Percentiles rank a stretch among this genome's conserved stretches.
Conservation (phyloP, 1,284 basidiomycete genomes). For the Sanghuangporus baumii region DNA sequence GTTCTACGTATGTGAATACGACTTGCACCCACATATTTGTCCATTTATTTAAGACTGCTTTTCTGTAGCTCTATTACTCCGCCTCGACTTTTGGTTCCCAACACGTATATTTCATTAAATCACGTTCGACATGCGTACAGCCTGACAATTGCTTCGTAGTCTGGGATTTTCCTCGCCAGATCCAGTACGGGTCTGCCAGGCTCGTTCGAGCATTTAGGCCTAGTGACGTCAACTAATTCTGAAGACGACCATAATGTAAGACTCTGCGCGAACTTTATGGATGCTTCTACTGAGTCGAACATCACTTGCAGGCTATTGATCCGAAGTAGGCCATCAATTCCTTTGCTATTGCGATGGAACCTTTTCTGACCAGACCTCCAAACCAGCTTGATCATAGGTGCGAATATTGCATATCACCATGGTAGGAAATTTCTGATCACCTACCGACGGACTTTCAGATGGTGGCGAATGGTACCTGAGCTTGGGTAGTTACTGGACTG, state of each 20-base stretch:
- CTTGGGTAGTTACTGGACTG: conserved; percentile 20
- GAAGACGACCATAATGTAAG: conserved; percentile 45
- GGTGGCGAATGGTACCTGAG: conserved; percentile 17
- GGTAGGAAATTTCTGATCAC: no score
- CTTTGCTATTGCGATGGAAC: conserved; percentile 16
- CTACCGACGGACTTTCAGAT: background rate
- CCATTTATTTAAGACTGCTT: background rate
- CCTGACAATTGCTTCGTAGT: conserved; percentile 1
- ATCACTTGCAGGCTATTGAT: conserved; percentile 42
- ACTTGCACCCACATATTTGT: background rate
- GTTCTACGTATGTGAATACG: conserved; percentile 40
- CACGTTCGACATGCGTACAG: background rate
- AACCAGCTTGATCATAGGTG: conserved; percentile 4
- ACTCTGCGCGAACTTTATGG: background rate
- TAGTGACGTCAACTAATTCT: conserved; percentile 40
- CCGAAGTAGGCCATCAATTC: conserved; percentile 38
- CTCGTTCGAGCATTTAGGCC: conserved; percentile 36
- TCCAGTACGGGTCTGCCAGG: conserved; percentile 37
- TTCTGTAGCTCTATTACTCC: conserved; percentile 27
- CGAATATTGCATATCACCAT: background rate
- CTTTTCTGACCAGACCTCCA: background rate
- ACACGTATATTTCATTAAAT: conserved; percentile 10
- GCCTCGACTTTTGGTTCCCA: conserved; percentile 26
- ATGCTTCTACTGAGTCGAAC: background rate
- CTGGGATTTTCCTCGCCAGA: conserved; percentile 25